Conservation (phyloP, 2,329 filamentous ascomycete genomes). For the Clonostachys rosea region DNA sequence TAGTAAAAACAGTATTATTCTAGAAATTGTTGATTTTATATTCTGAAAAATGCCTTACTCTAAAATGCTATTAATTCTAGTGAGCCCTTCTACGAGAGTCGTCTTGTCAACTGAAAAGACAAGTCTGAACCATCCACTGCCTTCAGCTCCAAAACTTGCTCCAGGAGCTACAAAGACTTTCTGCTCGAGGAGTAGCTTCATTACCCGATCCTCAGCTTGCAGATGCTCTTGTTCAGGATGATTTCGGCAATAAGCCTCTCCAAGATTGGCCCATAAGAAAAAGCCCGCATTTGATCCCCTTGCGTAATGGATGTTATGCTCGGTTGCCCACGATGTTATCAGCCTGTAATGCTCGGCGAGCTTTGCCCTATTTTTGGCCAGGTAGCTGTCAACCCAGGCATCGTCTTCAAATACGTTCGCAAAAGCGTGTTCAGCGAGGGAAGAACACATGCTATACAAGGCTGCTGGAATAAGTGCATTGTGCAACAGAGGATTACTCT, state of each 20-base stretch:
- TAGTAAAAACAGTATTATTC: no score
- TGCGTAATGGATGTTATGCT: conserved; percentile 36
- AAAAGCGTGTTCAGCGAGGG: conserved; percentile 32
- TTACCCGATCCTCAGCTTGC: conserved; percentile 12
- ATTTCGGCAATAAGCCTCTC: conserved; percentile 14
- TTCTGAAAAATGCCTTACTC: no score
- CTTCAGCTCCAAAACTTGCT: conserved; percentile 26
- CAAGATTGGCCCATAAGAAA: conserved; percentile 49
- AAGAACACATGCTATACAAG: conserved; percentile 38
- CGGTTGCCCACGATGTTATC: conserved; percentile 25
- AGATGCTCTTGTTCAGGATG: conserved; percentile 1
- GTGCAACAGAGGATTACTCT: conserved; percentile 32
- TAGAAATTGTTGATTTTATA: no score
- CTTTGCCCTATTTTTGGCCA: conserved; percentile 32
- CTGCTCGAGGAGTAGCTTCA: conserved; percentile 16
- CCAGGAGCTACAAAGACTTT: conserved; percentile 29
- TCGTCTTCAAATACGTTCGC: conserved; percentile 37
- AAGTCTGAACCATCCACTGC: conserved; percentile 30
- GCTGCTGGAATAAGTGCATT: conserved; percentile 25
- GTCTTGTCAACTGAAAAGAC: conserved; percentile 19
- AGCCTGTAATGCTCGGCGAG: conserved; percentile 31
- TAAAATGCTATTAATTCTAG: no score
- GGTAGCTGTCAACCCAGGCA: conserved; percentile 35
- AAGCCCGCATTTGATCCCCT: conserved; percentile 46
- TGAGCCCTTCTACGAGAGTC: no score